Base-by-base conservation (phyloP, 1,284 basidiomycete species). In the Cryptococcus depauperatus region DNA sequence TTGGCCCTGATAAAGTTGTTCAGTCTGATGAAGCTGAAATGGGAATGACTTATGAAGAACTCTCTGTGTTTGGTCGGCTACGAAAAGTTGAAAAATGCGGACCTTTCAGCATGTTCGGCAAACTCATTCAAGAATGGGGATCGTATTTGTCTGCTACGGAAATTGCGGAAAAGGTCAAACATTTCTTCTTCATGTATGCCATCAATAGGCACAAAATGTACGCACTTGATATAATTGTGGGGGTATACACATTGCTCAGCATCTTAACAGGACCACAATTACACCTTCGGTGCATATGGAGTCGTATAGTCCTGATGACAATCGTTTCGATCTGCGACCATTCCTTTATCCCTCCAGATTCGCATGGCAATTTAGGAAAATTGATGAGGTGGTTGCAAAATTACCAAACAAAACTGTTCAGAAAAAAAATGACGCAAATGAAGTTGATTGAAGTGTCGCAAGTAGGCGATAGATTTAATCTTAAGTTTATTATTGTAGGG, bases 41-140 rank as follows among this genome's bases (percentile, higher is more conserved):
- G 90, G 95, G 93, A 19, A 97, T 98, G 92, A 96, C 93, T 1
- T 98, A 98, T 68, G 88, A 98, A 60, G 93, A 98, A 63, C 78
- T 99, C 14, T 90, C 86, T 6, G 80, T 90, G 22, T 95, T 92
- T 60, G 95, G 93, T 25, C 77, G 91, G 27, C 76, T 99, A 30
- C 81, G 95, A 47, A 98, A 99, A 72, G 81, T 95, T 26, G 88
- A 92, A 60, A 97, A 97, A 72, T 92, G 89, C 59, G 95, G 95
- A 1, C 93, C 95, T 1, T 97, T 91, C 71, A 85, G 84, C 73
- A 96, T 85, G 78, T 99, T 93, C 66, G 88, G 84, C 37, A 96
- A 95, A 71, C 76, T 98, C 37, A 76, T 91, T 2, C 83, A 88
- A 54, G 85, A 95, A 66, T 98, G 93, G 93, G 88, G 89, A 3